Evolutionary conservation across 2,329 filamentous ascomycete species (phyloP).

Genomic region (Trichoderma brevicompactum): DNA sequence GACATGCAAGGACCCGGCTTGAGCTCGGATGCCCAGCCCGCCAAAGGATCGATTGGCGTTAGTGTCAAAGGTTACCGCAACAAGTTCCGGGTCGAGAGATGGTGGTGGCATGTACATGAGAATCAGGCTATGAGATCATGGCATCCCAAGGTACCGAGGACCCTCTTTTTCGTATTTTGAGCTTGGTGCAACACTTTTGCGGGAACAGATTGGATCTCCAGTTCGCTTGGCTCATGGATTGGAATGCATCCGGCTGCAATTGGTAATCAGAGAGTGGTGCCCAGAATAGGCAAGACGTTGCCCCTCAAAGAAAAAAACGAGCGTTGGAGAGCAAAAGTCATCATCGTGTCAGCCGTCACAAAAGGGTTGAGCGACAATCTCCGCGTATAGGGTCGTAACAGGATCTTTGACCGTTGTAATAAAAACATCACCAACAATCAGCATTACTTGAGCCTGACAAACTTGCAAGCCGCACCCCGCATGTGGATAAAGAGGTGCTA

Average conservation of each 20-base stretch:
- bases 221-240: too few species aligned
- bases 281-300: neutral
- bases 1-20: neutral
- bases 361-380: neutral
- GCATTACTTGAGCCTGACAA: conserved; percentile 42
- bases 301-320: neutral
- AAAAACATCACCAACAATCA: conserved; percentile 1
- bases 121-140: conserved; percentile 19
- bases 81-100: neutral
- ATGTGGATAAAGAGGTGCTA: conserved; percentile 18
- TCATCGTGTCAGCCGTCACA: conserved; percentile 22
- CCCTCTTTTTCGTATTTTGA: neutral
- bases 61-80: conserved; percentile 16
- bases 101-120: neutral
- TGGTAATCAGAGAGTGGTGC: conserved; percentile 5
- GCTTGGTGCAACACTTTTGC: neutral
- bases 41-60: conserved; percentile 11
- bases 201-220: too few species aligned
- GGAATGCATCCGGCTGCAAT: conserved; percentile 14
- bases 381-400: neutral
- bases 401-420: neutral
- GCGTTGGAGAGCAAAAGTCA: conserved; percentile 2
- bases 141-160: conserved; percentile 1
- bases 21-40: neutral
- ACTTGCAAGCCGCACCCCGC: conserved; percentile 27